Base-by-base conservation (phyloP, 169 alveolate species). In the Plasmodium gonderi region DNA sequence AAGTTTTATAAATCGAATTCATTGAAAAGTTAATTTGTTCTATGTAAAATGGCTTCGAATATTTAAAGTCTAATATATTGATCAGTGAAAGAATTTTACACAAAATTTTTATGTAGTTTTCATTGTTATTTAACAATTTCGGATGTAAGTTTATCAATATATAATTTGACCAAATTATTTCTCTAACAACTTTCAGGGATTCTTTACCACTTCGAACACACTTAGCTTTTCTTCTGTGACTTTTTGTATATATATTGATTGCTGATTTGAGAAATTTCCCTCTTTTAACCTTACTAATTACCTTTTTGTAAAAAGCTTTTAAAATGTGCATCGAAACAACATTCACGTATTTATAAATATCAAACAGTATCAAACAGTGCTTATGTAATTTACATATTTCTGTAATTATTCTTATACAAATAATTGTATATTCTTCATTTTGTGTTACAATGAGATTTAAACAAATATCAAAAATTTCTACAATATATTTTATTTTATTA, bases 381-480 rank as follows among this genome's bases (percentile, higher is more conserved):
- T 74, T 85, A 85, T 85, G 83, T 54, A 74, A 17, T 77, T 49
- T 60, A 60, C 83, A 51, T 20, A 85, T 85, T 85, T 74, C 85
- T 14, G 77, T 74, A 23, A 85, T 85, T 51, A 85, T 85, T 74
- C 67, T 75, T 49, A 85, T 85, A 45, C 92, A 85, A 77, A 74
- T 47, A 12, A 85, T 40, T 6, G 68, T n/a, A 67, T 31, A 51
- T 54, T 74, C 85, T 60, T 85, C 92, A 76, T 76, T 85, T 44
- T 74, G 87, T 9, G 29, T 85, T 38, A 49, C 65, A 60, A 85
- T 49, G 47, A 76, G 72, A 36, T 85, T 85, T 65, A 76, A 75
- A 40, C 92, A 85, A 23, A 85, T 75, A 47, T 85, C 79, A 85
- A 85, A 85, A 69, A 85, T 85, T 44, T 85, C 92, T 14, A 75